Evolutionary conservation across 225 moss, liverwort and hornwort genomes (phyloP).

Genomic region (Antitrichia curtipendula): DNA sequence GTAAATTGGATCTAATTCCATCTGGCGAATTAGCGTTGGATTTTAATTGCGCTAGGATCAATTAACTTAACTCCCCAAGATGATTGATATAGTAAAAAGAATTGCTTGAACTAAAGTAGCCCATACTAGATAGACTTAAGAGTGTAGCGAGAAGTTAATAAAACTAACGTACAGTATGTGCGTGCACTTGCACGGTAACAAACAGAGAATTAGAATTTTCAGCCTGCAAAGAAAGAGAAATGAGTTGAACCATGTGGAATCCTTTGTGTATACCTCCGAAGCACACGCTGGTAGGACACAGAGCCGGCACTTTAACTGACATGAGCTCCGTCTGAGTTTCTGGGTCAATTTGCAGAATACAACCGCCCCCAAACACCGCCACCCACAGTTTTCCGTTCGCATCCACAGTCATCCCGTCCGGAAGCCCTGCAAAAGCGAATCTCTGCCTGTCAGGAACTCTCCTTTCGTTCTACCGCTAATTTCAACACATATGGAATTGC

Average conservation of each 20-base stretch:
- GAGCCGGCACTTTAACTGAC: conserved; percentile 16
- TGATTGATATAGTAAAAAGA: neutral
- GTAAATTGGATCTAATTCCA: neutral
- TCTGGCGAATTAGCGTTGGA: neutral
- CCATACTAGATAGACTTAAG: neutral
- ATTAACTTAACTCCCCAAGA: neutral
- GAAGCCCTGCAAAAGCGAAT: conserved; percentile 19
- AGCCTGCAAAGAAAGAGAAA: neutral
- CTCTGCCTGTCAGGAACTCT: neutral
- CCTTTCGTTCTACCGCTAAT: neutral
- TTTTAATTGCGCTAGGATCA: neutral
- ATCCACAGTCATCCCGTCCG: conserved; percentile 40
- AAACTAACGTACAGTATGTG: neutral
- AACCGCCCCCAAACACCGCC: conserved; percentile 3
- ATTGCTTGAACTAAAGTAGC: neutral
- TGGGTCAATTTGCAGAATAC: conserved; percentile 36
- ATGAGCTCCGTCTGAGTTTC: conserved; percentile 31
- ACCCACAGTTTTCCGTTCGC: conserved; percentile 38
- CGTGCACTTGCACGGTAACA: neutral
- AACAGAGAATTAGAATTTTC: neutral
- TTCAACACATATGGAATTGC: neutral
- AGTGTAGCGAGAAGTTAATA: neutral
- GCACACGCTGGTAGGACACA: conserved; percentile 37
- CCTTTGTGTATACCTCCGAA: conserved; percentile 15
- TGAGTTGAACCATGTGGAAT: neutral